Conservation (phyloP, 2,329 filamentous ascomycete genomes). For the Xylariaceae sp. region DNA sequence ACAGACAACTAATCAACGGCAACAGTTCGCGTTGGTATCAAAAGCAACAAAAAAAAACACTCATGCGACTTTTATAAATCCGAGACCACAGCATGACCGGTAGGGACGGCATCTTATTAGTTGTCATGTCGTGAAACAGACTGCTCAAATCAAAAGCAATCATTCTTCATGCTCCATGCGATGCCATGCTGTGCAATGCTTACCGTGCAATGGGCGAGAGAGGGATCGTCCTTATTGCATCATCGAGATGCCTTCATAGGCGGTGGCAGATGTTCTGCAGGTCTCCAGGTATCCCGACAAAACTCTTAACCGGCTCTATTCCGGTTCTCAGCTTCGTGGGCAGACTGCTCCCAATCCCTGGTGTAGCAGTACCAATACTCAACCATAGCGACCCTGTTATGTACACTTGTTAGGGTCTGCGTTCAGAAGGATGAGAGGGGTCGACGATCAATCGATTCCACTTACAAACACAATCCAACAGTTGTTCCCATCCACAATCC, state of each 20-base stretch:
- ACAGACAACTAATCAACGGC: no score
- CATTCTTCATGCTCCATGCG: conserved; percentile 1
- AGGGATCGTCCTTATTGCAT: not conserved
- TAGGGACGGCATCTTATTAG: not conserved
- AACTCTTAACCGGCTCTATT: conserved; percentile 41
- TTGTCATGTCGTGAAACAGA: conserved; percentile 1
- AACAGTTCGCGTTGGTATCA: not conserved
- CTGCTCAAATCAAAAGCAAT: conserved; percentile 5
- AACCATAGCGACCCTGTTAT: conserved; percentile 43
- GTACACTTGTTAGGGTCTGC: conserved; percentile 4
- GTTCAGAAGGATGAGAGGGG: not conserved
- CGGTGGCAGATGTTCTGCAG: not conserved
- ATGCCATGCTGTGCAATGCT: not conserved
- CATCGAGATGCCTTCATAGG: not conserved
- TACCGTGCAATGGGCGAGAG: not conserved
- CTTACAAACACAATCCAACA: conserved; percentile 61
- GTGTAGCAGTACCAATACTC: conserved; percentile 49
- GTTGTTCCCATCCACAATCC: conserved; percentile 80
- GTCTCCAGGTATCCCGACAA: not conserved
- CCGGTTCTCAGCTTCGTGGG: conserved; percentile 47
- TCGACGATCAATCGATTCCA: conserved; percentile 15
- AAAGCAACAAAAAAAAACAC: not conserved
- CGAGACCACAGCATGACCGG: not conserved
- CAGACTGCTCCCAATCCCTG: conserved; percentile 52
- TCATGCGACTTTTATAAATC: not conserved